phyloP scores from a whole-genome alignment of 768 basidiomycete species.

The Boletus sp. region DNA sequence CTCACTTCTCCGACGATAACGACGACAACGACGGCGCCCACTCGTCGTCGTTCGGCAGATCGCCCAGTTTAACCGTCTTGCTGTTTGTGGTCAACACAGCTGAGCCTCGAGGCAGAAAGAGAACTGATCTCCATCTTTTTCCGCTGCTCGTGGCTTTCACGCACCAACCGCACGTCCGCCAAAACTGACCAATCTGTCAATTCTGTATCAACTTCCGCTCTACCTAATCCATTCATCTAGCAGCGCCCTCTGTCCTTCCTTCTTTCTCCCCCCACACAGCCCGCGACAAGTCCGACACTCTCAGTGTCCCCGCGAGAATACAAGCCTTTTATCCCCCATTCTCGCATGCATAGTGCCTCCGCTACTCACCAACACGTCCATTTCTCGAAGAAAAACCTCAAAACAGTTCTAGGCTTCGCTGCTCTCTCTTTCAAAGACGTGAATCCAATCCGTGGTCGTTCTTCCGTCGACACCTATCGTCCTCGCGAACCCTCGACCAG shows the following conservation, averaged over 20 bases:
- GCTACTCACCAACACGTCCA: slow-evolving; percentile 34
- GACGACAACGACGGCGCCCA: slow-evolving; percentile 1
- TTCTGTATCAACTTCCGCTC: slow-evolving; percentile 27
- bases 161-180: slow-evolving; percentile 33
- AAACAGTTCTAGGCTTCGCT: slow-evolving; percentile 45
- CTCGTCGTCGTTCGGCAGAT: slow-evolving; percentile 5
- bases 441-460: slow-evolving; percentile 27
- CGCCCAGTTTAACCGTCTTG: slow-evolving; percentile 15
- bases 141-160: slow-evolving; percentile 34
- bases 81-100: slow-evolving; percentile 22
- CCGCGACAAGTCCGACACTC: slow-evolving; percentile 25
- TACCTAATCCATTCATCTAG: slow-evolving; percentile 30
- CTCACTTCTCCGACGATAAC: slow-evolving; percentile 3
- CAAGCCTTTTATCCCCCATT: slow-evolving; percentile 15
- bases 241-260: slow-evolving; percentile 25
- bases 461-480: slow-evolving; percentile 27
- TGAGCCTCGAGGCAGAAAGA: slow-evolving; percentile 30
- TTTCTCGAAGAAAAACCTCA: slow-evolving; percentile 45
- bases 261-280: slow-evolving; percentile 25
- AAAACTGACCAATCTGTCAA: slow-evolving; percentile 29
- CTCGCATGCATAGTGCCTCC: slow-evolving; percentile 45
- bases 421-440: slow-evolving; percentile 37
- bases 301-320: slow-evolving; percentile 27
- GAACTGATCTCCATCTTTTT: slow-evolving; percentile 28
- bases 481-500: slow-evolving; percentile 33